A percentile compares a stretch with the other conserved stretches of the same genome.
phyloP scores from a whole-genome alignment of 1,139 yeast species.

The Yamadazyma trypodendri region DNA sequence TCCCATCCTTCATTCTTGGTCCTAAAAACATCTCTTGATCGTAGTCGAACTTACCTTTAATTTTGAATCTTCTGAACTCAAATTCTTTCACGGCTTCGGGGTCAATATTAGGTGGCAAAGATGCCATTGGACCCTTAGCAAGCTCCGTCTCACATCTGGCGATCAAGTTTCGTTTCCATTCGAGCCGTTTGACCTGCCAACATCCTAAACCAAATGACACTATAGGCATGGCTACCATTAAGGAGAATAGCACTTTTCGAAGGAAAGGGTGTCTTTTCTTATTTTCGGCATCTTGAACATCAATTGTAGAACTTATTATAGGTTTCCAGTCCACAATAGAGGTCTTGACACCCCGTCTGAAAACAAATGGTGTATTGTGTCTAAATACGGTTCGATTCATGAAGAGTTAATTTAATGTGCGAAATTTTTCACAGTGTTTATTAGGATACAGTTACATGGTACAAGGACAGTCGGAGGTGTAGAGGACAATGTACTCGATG shows the following conservation, averaged over 20 bases:
- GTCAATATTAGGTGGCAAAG: slow-evolving; percentile 60
- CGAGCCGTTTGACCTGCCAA: slow-evolving; percentile 86
- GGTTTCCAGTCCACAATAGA: slow-evolving; percentile 87
- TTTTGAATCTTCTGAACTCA: slow-evolving; percentile 74
- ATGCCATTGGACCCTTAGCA: slow-evolving; percentile 64
- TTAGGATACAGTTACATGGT: background rate
- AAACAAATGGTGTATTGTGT: slow-evolving; percentile 1
- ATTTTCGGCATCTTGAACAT: slow-evolving; percentile 41
- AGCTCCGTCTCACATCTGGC: slow-evolving; percentile 80
- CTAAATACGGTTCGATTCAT: slow-evolving; percentile 2
- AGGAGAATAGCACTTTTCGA: slow-evolving; percentile 51
- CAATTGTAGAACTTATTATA: slow-evolving; percentile 51
- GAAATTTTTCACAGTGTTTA: background rate
- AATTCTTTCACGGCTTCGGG: slow-evolving; percentile 62
- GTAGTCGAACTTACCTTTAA: slow-evolving; percentile 79
- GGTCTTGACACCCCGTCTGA: slow-evolving; percentile 46
- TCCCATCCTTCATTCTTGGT: slow-evolving; percentile 77
- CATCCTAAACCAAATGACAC: slow-evolving; percentile 84
- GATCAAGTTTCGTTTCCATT: slow-evolving; percentile 87
- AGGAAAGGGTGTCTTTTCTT: slow-evolving; percentile 39
- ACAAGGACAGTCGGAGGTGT: slow-evolving; percentile 25
- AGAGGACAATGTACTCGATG: slow-evolving; percentile 31
- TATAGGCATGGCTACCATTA: slow-evolving; percentile 83
- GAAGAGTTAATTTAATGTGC: background rate
- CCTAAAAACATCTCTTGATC: slow-evolving; percentile 90